Evolutionary conservation across 805 yeast genomes (phyloP), one percentile per base, ranked within the genome.

Genomic region (Candida ovalis): DNA sequence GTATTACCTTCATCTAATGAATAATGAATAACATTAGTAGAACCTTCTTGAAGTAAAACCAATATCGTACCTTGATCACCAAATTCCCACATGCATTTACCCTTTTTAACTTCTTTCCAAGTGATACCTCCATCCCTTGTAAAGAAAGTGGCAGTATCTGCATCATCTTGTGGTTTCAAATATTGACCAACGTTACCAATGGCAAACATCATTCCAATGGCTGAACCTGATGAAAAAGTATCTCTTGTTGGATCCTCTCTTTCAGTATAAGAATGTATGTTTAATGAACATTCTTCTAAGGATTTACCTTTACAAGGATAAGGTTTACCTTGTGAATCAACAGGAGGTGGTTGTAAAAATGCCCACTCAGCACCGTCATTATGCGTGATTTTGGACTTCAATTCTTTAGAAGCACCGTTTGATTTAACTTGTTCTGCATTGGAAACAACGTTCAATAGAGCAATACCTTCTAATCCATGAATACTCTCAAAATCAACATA

Each of bases 41-140:
- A 69, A 3, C 67, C 71, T 5, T 77, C 80, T 36, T 81, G 74
- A 1, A 86, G 92, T 43, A 91, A 64, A 1, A 88, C 88, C 43
- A 94, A 67, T 32, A 94, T 77, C 0, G 96, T 83, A 17, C 99
- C 99, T 54, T 88, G 87, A 66, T 94, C 99, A 53, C 98, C 98
- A 65, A 75, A 94, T 67, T 91, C 98, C 98, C 98, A 94, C 79
- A 86, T 85, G 57, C 80, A 78, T 1, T 81, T 76, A 3, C 95
- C 94, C 50, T 84, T 80, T 50, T 69, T 74, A 25, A 92, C 71
- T 66, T 88, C 96, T 44, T 67, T 78, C 98, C 98, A 94, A 3
- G 90, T 77, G 15, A 81, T 69, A 49, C 99, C 99, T 2, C 94
- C 99, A 68, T 94, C 98, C n/a, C 77, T 73, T 3, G 96, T 82